Base-by-base conservation (phyloP, 768 basidiomycete species). In the Suillus sp. region DNA sequence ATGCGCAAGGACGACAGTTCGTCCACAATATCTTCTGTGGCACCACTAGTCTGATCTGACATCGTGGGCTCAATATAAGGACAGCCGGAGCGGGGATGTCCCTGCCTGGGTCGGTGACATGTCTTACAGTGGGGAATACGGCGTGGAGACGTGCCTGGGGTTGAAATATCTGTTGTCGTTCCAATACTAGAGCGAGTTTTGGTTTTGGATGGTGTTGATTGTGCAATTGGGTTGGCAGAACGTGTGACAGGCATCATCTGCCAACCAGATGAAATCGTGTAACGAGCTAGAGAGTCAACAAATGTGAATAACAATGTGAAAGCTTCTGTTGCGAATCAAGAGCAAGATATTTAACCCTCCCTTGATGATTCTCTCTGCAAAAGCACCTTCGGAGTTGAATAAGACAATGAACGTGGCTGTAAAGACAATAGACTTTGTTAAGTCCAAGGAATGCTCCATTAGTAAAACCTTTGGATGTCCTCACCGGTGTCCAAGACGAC, bases 21-120 rank as follows among this genome's bases (percentile, higher is more conserved):
- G 37, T 78, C 74, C 5, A 72, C 72, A 53, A 85, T 74, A 27
- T 75, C 74, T 30, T 72, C 69, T 38, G 57, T 64, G 32, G 61
- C 45, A 51, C 59, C 62, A 20, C 43, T 61, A 45, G 64, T 30
- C 37, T 67, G 64, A 11, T 70, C 63, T 7, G 73, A 68, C 4
- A 65, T 43, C 4, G 67, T 69, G 43, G 78, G 71, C 50, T 80
- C 78, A 25, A 70, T 72, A 62, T 74, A 80, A 0, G 86, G 85
- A 68, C 88, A 88, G 11, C 87, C 86, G 0, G 84, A 83, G 51
- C 86, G 84, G 20, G 87, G 87, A 69, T 89, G 88, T 0, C 87
- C 86, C 30, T 76, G 78, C 60, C 80, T 78, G 0, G 85, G 84
- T 27, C 81, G 81, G 60, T 78, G 77, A 71, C 87, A 89, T 67